phyloP scores from a whole-genome alignment of 1,139 yeast genomes.

The Suhomyces guaymorum region DNA sequence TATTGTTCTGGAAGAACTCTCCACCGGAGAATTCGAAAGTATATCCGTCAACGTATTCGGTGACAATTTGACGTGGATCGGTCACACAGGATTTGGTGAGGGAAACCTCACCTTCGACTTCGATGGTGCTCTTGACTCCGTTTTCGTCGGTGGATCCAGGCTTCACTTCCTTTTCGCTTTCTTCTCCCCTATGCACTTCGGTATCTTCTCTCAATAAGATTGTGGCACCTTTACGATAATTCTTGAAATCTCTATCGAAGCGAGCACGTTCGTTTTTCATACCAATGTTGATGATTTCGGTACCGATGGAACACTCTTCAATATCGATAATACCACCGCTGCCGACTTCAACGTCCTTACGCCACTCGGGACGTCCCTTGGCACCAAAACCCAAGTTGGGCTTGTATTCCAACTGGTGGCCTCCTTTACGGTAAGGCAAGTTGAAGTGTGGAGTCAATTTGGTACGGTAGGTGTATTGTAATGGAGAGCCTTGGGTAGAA shows the following conservation, averaged over 20 bases:
- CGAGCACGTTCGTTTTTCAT: slow-evolving; percentile 66
- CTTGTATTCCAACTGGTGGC: slow-evolving; percentile 35
- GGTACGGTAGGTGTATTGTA: slow-evolving; percentile 76
- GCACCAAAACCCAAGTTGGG: slow-evolving; percentile 91
- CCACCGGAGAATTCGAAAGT: slow-evolving; percentile 89
- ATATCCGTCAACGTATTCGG: slow-evolving; percentile 72
- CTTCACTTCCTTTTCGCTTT: too few relatives aligned
- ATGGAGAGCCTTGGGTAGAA: slow-evolving; percentile 77
- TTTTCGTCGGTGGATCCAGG: slow-evolving; percentile 46
- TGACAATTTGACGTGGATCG: slow-evolving; percentile 73
- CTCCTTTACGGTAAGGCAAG: slow-evolving; percentile 57
- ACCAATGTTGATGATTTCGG: slow-evolving; percentile 72
- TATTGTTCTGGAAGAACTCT: slow-evolving; percentile 94
- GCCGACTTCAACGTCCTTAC: slow-evolving; percentile 45
- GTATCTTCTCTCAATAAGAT: slow-evolving; percentile 80
- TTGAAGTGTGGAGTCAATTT: slow-evolving; percentile 96
- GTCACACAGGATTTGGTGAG: slow-evolving; percentile 59
- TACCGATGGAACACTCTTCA: slow-evolving; percentile 92
- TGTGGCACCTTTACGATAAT: slow-evolving; percentile 84
- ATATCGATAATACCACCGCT: slow-evolving; percentile 67
- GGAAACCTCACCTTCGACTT: slow-evolving; percentile 22
- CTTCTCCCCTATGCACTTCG: slow-evolving; percentile 26
- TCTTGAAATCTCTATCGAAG: slow-evolving; percentile 50
- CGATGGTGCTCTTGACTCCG: slow-evolving; percentile 33
- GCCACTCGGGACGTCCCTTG: slow-evolving; percentile 74